Evolutionary conservation across 768 basidiomycete species (phyloP).

Genomic region (Lyophyllum semitale): DNA sequence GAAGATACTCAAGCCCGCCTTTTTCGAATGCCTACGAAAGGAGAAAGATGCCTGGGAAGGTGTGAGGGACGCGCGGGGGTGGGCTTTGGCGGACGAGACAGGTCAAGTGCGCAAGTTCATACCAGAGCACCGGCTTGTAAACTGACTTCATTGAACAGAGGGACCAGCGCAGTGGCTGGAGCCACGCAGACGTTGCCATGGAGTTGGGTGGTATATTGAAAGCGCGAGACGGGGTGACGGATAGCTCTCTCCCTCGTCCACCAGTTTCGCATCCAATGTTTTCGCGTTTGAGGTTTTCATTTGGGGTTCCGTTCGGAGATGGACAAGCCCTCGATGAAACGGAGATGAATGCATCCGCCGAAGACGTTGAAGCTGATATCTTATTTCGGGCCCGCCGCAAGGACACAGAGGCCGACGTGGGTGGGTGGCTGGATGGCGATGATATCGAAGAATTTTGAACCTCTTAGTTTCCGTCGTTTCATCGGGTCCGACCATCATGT

Average conservation of each 20-base stretch:
- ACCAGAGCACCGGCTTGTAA: neutral
- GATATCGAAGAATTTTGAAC: slow-evolving; percentile 57
- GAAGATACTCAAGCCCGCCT: slow-evolving; percentile 84
- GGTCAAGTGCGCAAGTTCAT: slow-evolving; percentile 2
- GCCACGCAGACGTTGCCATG: slow-evolving; percentile 46
- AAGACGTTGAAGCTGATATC: slow-evolving; percentile 19
- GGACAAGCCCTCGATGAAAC: slow-evolving; percentile 35
- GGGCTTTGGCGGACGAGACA: slow-evolving; percentile 47
- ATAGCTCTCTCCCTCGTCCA: slow-evolving; percentile 15
- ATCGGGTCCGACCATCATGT: neutral
- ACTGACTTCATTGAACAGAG: slow-evolving; percentile 15
- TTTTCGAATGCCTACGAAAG: slow-evolving; percentile 65
- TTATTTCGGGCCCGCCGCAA: slow-evolving; percentile 30
- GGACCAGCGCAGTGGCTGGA: slow-evolving; percentile 49
- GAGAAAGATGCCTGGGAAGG: slow-evolving; percentile 64
- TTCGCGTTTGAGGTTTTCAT: slow-evolving; percentile 50
- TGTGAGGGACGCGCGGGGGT: slow-evolving; percentile 55
- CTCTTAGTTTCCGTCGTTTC: neutral
- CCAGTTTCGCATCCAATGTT: slow-evolving; percentile 48
- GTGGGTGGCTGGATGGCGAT: slow-evolving; percentile 59
- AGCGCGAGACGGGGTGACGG: slow-evolving; percentile 36
- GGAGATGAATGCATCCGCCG: slow-evolving; percentile 25
- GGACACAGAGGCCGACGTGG: slow-evolving; percentile 28
- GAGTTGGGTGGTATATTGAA: slow-evolving; percentile 64
- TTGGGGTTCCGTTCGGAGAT: slow-evolving; percentile 31